A percentile compares a stretch with the other conserved stretches of the same genome.
These are phyloP conservation scores for Paramecium octaurelia DNA, from an alignment of 73 alveolate genomes.

Conservation along the genomic window DNA sequence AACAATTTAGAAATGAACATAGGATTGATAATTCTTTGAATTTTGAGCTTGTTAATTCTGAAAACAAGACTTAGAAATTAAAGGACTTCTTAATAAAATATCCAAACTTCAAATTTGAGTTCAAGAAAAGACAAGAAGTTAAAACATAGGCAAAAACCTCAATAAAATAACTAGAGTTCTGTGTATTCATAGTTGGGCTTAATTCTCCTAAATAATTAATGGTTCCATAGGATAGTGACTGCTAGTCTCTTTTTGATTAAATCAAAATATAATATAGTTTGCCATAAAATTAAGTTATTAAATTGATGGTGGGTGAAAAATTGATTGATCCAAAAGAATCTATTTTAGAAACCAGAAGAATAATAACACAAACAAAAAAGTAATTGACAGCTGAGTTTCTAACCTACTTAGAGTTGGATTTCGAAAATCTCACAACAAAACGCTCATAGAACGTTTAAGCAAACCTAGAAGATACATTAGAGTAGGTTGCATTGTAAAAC, in stretches of 20 bases:
- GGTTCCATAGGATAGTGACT: neutral
- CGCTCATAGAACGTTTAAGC: neutral
- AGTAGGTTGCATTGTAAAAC: neutral
- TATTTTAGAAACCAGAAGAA: neutral
- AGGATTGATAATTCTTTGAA: neutral
- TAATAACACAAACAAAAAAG: neutral
- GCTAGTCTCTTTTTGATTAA: neutral
- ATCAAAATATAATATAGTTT: neutral
- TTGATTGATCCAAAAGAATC: neutral
- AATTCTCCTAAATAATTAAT: neutral
- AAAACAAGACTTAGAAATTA: neutral
- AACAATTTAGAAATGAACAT: neutral
- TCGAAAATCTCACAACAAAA: neutral
- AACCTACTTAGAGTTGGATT: neutral
- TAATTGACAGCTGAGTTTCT: neutral
- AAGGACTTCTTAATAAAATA: neutral
- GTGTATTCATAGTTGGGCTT: neutral
- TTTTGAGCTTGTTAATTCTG: neutral
- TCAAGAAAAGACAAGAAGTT: neutral
- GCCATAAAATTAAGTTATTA: neutral
- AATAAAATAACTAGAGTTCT: neutral
- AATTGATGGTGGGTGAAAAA: neutral
- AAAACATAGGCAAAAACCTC: neutral
- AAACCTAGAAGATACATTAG: neutral
- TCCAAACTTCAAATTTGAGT: neutral